Percentiles rank a stretch among this genome's conserved stretches.
Conservation (phyloP, 371 early-diverging fungal species). For the Mortierella sp. region DNA sequence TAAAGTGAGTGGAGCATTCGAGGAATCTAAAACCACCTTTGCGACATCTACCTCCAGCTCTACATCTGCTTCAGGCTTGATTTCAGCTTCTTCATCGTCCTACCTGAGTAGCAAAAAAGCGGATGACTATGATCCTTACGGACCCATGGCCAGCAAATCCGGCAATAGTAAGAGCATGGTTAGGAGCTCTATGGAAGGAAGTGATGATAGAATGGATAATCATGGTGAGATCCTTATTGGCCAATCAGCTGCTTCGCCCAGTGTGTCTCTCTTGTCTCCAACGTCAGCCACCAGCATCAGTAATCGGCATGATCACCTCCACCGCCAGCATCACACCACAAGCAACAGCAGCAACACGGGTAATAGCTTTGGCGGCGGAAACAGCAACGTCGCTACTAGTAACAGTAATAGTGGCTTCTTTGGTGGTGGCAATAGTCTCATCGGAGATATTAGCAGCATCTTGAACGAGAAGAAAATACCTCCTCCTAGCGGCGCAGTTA, state of each 20-base stretch:
- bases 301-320: slow-evolving; percentile 41
- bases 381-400: background rate
- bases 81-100: slow-evolving; percentile 3
- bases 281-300: slow-evolving; percentile 32
- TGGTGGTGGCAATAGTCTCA: slow-evolving; percentile 27
- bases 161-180: slow-evolving; percentile 11
- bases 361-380: background rate
- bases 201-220: background rate
- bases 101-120: slow-evolving; percentile 34
- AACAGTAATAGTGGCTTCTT: slow-evolving; percentile 5
- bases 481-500: background rate
- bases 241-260: background rate
- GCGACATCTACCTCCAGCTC: background rate
- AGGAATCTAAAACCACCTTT: background rate
- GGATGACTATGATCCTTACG: slow-evolving; percentile 45
- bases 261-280: slow-evolving; percentile 31
- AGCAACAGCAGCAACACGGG: background rate
- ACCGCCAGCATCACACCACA: slow-evolving; percentile 1
- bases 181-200: slow-evolving; percentile 16
- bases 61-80: background rate
- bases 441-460: slow-evolving; percentile 40
- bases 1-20: background rate
- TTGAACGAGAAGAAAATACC: slow-evolving; percentile 34
- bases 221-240: slow-evolving; percentile 29
- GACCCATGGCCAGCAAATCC: slow-evolving; percentile 21